These are phyloP conservation scores for Trichoderma hamatum DNA, from an alignment of 2,329 filamentous ascomycete species.

Conservation along the genomic window DNA sequence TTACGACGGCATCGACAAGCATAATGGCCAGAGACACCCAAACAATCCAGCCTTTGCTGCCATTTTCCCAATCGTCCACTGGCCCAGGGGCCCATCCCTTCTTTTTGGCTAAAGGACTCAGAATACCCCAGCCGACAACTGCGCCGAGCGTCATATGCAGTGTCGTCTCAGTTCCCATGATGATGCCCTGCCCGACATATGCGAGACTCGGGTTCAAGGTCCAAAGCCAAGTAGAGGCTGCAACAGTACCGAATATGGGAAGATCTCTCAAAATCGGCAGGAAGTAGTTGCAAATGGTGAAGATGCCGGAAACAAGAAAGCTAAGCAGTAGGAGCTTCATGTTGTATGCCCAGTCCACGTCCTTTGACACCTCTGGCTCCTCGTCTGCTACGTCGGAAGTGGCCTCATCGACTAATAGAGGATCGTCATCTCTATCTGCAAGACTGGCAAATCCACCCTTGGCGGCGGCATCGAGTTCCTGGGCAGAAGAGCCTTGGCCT, in stretches of 20 bases:
- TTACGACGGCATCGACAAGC: slow-evolving; percentile 90
- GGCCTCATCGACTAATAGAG: slow-evolving; percentile 31
- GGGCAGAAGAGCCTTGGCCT: slow-evolving; percentile 39
- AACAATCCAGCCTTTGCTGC: slow-evolving; percentile 98
- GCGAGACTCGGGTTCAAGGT: slow-evolving; percentile 95
- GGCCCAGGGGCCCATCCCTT: slow-evolving; percentile 87
- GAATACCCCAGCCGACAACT: slow-evolving; percentile 82
- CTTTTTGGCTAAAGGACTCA: slow-evolving; percentile 85
- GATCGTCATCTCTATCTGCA: slow-evolving; percentile 39
- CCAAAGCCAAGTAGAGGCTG: slow-evolving; percentile 88
- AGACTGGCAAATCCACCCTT: slow-evolving; percentile 50
- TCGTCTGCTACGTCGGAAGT: slow-evolving; percentile 32
- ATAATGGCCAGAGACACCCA: slow-evolving; percentile 97
- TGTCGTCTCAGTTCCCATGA: slow-evolving; percentile 96
- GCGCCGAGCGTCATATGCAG: slow-evolving; percentile 94
- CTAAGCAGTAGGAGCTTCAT: slow-evolving; percentile 59
- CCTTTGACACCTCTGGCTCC: slow-evolving; percentile 41
- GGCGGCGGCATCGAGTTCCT: slow-evolving; percentile 41
- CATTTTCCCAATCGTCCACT: slow-evolving; percentile 85
- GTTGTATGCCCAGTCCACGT: slow-evolving; percentile 48
- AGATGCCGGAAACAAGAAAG: slow-evolving; percentile 61
- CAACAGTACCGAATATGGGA: slow-evolving; percentile 77
- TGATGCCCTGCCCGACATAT: slow-evolving; percentile 95
- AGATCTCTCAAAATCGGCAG: slow-evolving; percentile 80
- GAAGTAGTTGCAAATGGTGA: slow-evolving; percentile 88